Evolutionary conservation across 2,329 filamentous ascomycete genomes (phyloP).

Genomic region (Sordariomycetes sp.): DNA sequence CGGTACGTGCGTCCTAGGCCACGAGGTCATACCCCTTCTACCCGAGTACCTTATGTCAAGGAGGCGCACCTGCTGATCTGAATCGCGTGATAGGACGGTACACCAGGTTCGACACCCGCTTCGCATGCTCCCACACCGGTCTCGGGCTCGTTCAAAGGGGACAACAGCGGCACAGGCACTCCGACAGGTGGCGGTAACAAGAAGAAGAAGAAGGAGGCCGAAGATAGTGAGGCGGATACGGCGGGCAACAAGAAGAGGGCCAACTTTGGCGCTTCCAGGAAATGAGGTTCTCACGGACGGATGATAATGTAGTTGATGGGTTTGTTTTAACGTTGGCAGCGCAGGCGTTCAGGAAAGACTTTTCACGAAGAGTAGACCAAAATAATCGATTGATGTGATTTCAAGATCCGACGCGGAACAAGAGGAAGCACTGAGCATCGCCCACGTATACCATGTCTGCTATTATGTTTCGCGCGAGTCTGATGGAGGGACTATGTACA

Average conservation of each 20-base stretch:
- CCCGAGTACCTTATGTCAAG: too few relatives aligned
- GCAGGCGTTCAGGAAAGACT: too few relatives aligned
- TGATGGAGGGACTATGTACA: too few relatives aligned
- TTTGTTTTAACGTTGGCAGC: too few relatives aligned
- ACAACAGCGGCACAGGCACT: slow-evolving; percentile 38
- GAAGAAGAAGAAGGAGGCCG: slow-evolving; percentile 38
- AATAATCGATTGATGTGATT: too few relatives aligned
- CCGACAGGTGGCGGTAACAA: slow-evolving; percentile 35
- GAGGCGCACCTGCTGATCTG: background rate
- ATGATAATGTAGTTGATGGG: too few relatives aligned
- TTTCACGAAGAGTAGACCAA: too few relatives aligned
- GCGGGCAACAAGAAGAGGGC: slow-evolving; percentile 45
- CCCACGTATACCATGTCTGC: too few relatives aligned
- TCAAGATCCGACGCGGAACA: too few relatives aligned
- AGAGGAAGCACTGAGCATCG: too few relatives aligned
- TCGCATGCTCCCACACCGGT: slow-evolving; percentile 45
- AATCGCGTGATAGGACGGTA: slow-evolving; percentile 24
- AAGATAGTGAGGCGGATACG: slow-evolving; percentile 52
- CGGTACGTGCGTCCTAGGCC: background rate
- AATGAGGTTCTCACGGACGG: slow-evolving; percentile 26
- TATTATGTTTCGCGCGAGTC: too few relatives aligned
- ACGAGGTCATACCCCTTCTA: slow-evolving; percentile 13
- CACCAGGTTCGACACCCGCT: slow-evolving; percentile 34
- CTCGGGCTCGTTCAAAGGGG: slow-evolving; percentile 44
- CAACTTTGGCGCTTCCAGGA: slow-evolving; percentile 46